Base-by-base conservation (phyloP, 1,139 yeast species). In the Sporopachydermia cereana region DNA sequence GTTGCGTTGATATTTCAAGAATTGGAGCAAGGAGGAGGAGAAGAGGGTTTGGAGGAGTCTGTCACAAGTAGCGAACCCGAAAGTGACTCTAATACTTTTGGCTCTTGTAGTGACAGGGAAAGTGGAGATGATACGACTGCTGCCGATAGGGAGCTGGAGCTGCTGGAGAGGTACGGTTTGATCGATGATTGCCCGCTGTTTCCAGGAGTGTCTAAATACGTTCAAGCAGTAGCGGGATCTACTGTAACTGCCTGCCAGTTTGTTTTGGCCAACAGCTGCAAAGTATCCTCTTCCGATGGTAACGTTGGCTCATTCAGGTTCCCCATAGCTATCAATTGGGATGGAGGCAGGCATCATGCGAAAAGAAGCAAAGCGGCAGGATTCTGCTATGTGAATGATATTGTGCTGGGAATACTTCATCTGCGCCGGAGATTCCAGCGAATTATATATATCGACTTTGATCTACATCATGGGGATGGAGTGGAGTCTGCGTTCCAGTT, bases 331-430 rank as follows among this genome's bases (percentile, higher is more conserved):
- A 67, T 83, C 42, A 81, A 81, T 54, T 83, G 89, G 89, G 76
- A 76, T 53, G 94, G 93, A 2, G 94, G 94, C 1, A 60, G 93
- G 44, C 93, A 83, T 55, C 94, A 83, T 58, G 79, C 81, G 3
- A 64, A 62, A 36, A 72, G 72, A 51, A 56, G 69, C 0, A 63
- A 57, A 39, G 84, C 86, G 1, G 69, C 83, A 14, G 94, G 94
- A 3, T 83, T 79, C 54, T 83, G 94, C 56, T 83, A 83, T 54
- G 63, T 80, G 3, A 82, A 83, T 53, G 93, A 83, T 55, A 69
- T 79, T 3, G 79, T 76, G 0, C 55, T 83, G 20, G 71, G 77
- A 0, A 77, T 83, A 2, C 61, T 66, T 42, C 60, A 61, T 30
- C 60, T 83, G 9, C 60, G 88, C 25, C 64, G 64, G 16, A 57